Base-by-base conservation (phyloP, 2,329 filamentous ascomycete genomes). In the Aspergillus tanneri region DNA sequence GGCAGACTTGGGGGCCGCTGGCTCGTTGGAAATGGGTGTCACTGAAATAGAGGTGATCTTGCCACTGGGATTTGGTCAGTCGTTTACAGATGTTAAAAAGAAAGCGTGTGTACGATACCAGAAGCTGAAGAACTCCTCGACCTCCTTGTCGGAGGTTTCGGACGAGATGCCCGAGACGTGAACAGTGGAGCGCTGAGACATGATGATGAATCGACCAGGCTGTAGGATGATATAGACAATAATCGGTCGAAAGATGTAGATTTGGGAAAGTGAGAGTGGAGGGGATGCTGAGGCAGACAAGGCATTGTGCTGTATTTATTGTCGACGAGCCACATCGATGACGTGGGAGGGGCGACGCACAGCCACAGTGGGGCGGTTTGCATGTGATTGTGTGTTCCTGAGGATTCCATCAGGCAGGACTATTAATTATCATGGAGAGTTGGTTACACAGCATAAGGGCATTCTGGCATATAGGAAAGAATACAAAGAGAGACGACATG, bases 61-160 rank as follows among this genome's bases (percentile, higher is more conserved):
- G 71, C 93, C 93, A 69, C 90, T 93, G 67, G 38, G 43, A 18
- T 39, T 18, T 36, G n/a, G 42, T 19, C 50, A 42, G 34, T 40
- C 18, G 24, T 34, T 30, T 12, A 23, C 19, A 23, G 5, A 6
- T 24, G 21, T 21, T 32, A 41, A 36, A 6, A 10, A 16, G 12
- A 19, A 16, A 40, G 18, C 10, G 8, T n/a, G 18, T n/a, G 37
- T 38, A 36, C 64, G 82, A 69, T 80, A 92, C 89, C 82, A 85
- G 73, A 97, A 97, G 78, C 87, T 93, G 80, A 99, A 99, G 80
- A 99, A 99, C 68, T 96, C 91, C 66, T 84, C 84, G 63, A 99
- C 85, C 74, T 97, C 90, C 75, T 91, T 86, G 73, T 99, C 90
- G 59, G 82, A 84, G 48, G 92, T 96, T 69, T 85, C 75, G 54